These are phyloP conservation scores for Aspergillus tanneri DNA, from an alignment of 2,329 filamentous ascomycete species.

Conservation along the genomic window DNA sequence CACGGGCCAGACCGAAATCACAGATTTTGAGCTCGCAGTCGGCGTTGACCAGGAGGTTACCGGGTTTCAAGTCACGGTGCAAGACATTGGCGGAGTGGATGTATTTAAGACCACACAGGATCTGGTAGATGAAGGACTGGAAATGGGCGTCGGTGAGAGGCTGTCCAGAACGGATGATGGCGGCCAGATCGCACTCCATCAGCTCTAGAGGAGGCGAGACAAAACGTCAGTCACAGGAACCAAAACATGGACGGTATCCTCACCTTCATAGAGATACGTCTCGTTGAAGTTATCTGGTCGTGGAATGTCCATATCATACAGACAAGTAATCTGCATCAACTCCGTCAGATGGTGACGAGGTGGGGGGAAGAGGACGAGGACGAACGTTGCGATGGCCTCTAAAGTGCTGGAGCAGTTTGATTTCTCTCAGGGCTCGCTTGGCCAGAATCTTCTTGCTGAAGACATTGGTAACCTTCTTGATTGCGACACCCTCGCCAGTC, in stretches of 20 bases:
- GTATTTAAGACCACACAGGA: constrained; percentile 97
- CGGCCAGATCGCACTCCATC: constrained; percentile 98
- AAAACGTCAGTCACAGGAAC: constrained; percentile 9
- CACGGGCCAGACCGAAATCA: constrained; percentile 93
- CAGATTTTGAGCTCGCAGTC: constrained; percentile 99
- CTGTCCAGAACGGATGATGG: constrained; percentile 96
- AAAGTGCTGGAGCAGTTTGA: constrained; percentile 98
- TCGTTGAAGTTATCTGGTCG: constrained; percentile 98
- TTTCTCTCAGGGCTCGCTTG: constrained; percentile 95
- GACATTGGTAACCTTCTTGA: constrained; percentile 99
- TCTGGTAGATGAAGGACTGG: constrained; percentile 99
- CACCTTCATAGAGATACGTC: constrained; percentile 97
- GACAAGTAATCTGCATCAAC: constrained; percentile 78
- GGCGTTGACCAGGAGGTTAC: constrained; percentile 95
- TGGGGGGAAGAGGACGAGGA: constrained; percentile 16
- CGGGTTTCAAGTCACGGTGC: constrained; percentile 94
- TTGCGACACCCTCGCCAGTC: constrained; percentile 89
- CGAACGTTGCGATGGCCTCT: constrained; percentile 81
- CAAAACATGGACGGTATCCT: constrained; percentile 27
- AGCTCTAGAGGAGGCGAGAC: constrained; percentile 63
- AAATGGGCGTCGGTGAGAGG: constrained; percentile 98
- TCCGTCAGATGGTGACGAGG: constrained; percentile 37
- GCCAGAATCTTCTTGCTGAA: constrained; percentile 99
- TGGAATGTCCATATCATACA: constrained; percentile 99
- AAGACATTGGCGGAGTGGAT: constrained; percentile 98